Evolutionary conservation across 768 basidiomycete species (phyloP).

Genomic region (Boletus rubroflammeus): DNA sequence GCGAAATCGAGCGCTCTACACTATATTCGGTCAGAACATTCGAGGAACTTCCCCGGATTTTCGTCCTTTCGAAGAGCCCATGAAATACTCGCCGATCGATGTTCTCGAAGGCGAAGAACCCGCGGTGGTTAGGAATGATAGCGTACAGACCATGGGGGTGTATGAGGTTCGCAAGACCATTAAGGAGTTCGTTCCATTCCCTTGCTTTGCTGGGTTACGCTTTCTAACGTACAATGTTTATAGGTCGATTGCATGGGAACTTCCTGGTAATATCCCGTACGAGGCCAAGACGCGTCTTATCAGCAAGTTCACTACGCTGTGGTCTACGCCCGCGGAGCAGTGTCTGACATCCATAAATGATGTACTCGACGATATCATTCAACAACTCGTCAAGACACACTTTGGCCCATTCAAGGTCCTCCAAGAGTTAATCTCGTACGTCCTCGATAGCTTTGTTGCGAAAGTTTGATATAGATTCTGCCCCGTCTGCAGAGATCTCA

Average conservation of each 20-base stretch:
- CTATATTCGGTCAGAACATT: conserved; percentile 33
- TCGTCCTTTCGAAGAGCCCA: conserved; percentile 25
- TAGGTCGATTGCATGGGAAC: conserved; percentile 42
- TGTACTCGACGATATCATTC: conserved; percentile 30
- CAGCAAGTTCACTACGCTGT: conserved; percentile 30
- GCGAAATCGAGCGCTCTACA: conserved; percentile 32
- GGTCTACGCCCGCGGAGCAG: conserved; percentile 33
- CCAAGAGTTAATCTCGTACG: conserved; percentile 35
- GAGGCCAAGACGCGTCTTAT: conserved; percentile 40
- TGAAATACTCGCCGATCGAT: conserved; percentile 10
- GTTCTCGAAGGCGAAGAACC: conserved; percentile 7
- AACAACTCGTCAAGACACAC: conserved; percentile 27
- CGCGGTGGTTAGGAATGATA: background rate
- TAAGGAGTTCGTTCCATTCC: conserved; percentile 26
- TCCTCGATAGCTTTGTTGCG: background rate
- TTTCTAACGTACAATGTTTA: background rate
- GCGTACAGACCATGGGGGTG: conserved; percentile 26
- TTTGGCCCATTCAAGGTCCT: conserved; percentile 42
- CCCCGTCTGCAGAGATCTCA: conserved; percentile 22
- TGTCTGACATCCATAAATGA: conserved; percentile 35
- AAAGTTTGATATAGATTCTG: background rate
- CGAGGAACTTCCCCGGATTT: conserved; percentile 42
- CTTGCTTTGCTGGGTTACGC: background rate
- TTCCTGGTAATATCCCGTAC: conserved; percentile 40
- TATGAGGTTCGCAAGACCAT: conserved; percentile 35